Conservation (phyloP, 2,329 filamentous ascomycete species). For the Fusarium caatingaense region DNA sequence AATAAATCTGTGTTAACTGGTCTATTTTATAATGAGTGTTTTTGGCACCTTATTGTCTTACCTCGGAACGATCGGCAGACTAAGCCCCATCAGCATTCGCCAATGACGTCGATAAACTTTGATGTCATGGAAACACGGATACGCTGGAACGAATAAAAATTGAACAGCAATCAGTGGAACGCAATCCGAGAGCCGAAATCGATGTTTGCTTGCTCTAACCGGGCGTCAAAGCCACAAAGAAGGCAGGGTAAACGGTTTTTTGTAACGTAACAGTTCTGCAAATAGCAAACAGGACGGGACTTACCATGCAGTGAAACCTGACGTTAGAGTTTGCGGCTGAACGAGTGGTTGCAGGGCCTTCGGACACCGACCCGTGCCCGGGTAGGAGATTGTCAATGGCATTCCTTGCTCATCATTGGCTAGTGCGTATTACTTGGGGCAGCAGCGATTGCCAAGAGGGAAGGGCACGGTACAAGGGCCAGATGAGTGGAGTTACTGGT, state of each 20-base stretch:
- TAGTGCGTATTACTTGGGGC: neutral
- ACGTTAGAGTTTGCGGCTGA: neutral
- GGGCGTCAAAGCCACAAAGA: neutral
- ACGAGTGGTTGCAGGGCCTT: neutral
- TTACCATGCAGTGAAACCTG: neutral
- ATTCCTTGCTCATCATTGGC: neutral
- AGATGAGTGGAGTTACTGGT: too few species aligned
- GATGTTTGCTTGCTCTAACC: neutral
- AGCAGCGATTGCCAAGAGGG: too few species aligned
- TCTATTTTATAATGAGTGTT: neutral
- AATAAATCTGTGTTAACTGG: neutral
- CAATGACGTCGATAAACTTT: neutral
- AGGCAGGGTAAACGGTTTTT: neutral
- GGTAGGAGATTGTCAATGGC: neutral
- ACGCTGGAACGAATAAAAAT: neutral
- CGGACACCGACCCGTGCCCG: neutral
- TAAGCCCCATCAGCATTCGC: neutral
- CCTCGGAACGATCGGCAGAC: slow-evolving; percentile 7
- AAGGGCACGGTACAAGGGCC: too few species aligned
- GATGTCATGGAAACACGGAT: neutral
- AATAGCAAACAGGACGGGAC: too few species aligned
- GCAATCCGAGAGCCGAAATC: neutral
- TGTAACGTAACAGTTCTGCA: too few species aligned
- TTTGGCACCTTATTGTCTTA: neutral
- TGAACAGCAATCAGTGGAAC: neutral